A percentile compares a stretch with the other conserved stretches of the same genome.
Evolutionary conservation across 1,139 yeast species (phyloP).

Genomic region (Pichia sp.): DNA sequence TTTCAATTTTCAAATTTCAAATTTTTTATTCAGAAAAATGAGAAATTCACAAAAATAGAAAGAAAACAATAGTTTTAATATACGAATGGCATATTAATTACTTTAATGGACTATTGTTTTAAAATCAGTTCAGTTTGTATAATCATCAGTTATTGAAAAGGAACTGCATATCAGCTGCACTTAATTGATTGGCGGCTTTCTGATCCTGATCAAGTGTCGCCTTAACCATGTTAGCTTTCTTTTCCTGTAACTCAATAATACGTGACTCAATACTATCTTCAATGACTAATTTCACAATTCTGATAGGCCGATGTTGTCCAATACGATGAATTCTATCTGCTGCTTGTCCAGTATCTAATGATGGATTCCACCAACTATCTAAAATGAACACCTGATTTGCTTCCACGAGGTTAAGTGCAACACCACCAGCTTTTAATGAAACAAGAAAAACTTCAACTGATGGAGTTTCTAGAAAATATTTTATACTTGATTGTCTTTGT

Average conservation of each 20-base stretch:
- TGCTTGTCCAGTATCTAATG: constrained; percentile 90
- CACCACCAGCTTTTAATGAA: constrained; percentile 97
- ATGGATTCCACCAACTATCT: constrained; percentile 99
- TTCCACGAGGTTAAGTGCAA: constrained; percentile 89
- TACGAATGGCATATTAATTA: too few species aligned
- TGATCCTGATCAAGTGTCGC: constrained; percentile 93
- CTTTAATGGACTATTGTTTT: too few species aligned
- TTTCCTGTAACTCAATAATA: constrained; percentile 90
- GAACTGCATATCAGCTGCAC: constrained; percentile 92
- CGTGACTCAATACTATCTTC: constrained; percentile 96
- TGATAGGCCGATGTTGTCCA: constrained; percentile 93
- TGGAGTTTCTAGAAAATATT: constrained; percentile 86
- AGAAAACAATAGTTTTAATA: too few species aligned
- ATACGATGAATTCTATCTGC: constrained; percentile 98
- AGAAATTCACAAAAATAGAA: too few species aligned
- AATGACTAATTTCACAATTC: constrained; percentile 84
- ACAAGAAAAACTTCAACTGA: constrained; percentile 89
- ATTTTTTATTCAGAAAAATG: too few species aligned
- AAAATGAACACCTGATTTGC: constrained; percentile 92
- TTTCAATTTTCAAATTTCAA: too few species aligned
- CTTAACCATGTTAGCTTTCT: constrained; percentile 95
- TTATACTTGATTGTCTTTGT: constrained; percentile 86
- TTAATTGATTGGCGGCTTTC: constrained; percentile 76
- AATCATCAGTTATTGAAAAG: constrained; percentile 46
- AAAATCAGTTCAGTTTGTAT: too few species aligned